Evolutionary conservation across 495 filamentous ascomycete species (phyloP), one percentile per base, ranked within the genome.

Genomic region (Aspergillus funiculosus): DNA sequence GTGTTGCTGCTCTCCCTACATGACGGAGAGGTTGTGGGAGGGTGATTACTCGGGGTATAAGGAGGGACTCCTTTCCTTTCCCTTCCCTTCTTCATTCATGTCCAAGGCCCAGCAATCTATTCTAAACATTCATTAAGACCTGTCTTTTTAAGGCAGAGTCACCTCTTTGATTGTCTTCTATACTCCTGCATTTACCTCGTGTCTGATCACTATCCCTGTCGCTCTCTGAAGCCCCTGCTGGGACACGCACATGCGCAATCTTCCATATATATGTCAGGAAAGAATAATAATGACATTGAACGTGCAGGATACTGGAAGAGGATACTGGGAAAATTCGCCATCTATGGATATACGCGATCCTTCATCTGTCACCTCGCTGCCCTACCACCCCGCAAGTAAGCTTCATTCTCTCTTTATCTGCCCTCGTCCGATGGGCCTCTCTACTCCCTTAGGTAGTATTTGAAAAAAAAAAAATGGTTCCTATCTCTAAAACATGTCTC

Each of bases 281-380:
- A 51, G 43, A 39, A 26, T 51, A 48, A 55, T 46, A 35, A 68
- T 67, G 59, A 60, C 59, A 50, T 50, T 69, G 49, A 64, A 60
- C 52, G 56, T 60, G 53, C 59, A 60, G 34, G 59, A 47, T 58
- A 62, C 60, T 48, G 67, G 54, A 66, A 56, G 56, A 66, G 60
- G 63, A 37, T 66, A 34, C 46, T 62, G 59, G 66, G 57, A 57
- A 59, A 65, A 47, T 55, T 67, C 65, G 51, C 56, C 53, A 27
- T 54, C 21, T 54, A 60, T 63, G 57, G 62, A 53, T 38, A 48
- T 63, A 42, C 56, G 48, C 56, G 63, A 61, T 57, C 57, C 40
- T 14, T 64, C 46, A 36, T 60, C 57, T 43, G 50, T 50, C 48
- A 60, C 59, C 14, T 53, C 56, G 41, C 42, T 58, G 53, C 52